Percentiles rank a stretch among this genome's conserved stretches.
phyloP scores from a whole-genome alignment of 208 protist genomes.

The Wallacemonas collosoma region DNA sequence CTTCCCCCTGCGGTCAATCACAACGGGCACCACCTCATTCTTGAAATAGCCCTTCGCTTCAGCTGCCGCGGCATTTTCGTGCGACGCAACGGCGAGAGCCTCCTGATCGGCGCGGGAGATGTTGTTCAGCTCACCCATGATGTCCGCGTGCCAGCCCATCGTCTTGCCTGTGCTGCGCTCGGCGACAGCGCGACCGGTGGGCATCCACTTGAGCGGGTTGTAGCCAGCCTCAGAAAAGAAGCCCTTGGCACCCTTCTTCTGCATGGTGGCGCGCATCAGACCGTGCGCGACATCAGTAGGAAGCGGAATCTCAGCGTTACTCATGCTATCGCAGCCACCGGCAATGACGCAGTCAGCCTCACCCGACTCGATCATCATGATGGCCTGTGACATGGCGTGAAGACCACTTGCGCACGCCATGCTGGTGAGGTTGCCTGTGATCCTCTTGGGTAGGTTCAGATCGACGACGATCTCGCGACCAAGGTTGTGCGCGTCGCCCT shows the following conservation, averaged over 20 bases:
- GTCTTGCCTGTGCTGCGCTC: conserved; percentile 88
- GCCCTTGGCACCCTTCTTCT: conserved; percentile 48
- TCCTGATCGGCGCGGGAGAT: conserved; percentile 78
- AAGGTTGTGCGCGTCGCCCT: conserved; percentile 73
- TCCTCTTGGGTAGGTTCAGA: conserved; percentile 70
- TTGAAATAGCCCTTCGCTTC: conserved; percentile 70
- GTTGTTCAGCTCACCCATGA: conserved; percentile 81
- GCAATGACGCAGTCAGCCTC: conserved; percentile 83
- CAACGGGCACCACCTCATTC: conserved; percentile 72
- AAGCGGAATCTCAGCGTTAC: conserved; percentile 66
- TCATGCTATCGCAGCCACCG: conserved; percentile 87
- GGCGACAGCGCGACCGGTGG: conserved; percentile 45
- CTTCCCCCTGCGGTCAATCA: conserved; percentile 42
- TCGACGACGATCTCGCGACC: conserved; percentile 88
- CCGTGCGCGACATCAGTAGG: conserved; percentile 56
- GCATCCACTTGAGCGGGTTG: conserved; percentile 70
- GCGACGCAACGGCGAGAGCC: conserved; percentile 57
- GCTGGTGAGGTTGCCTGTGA: conserved; percentile 74
- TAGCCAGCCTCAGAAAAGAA: conserved; percentile 75
- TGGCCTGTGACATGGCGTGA: conserved; percentile 74
- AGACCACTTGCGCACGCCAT: conserved; percentile 85
- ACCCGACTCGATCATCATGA: conserved; percentile 75
- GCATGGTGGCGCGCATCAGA: conserved; percentile 37
- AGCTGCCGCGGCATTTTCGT: conserved; percentile 68
- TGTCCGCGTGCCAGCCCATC: conserved; percentile 89